These are phyloP conservation scores for Lichtheimia corymbifera DNA, from an alignment of 371 early-diverging fungal genomes.

Conservation along the genomic window DNA sequence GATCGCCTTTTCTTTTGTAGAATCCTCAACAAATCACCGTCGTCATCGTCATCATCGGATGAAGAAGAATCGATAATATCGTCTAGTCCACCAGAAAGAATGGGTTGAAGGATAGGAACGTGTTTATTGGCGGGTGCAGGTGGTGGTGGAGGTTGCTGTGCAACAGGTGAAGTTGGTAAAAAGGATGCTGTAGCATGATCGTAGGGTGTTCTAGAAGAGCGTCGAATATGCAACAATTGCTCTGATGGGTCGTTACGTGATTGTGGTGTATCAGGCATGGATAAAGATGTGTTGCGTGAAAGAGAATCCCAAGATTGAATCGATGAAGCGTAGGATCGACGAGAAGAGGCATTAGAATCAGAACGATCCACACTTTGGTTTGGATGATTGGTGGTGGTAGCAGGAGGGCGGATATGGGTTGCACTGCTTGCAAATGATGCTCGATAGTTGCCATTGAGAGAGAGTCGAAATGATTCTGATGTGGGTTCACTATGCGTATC, in stretches of 20 bases:
- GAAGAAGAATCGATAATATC: constrained; percentile 13
- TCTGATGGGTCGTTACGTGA: constrained; percentile 1
- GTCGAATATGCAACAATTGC: neutral
- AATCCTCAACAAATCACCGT: constrained; percentile 26
- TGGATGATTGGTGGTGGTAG: too few relatives aligned
- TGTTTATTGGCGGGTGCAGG: neutral
- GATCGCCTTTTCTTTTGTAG: constrained; percentile 27
- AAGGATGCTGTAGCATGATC: neutral
- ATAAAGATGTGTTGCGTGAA: constrained; percentile 23
- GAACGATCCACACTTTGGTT: constrained; percentile 20
- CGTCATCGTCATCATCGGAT: constrained; percentile 28
- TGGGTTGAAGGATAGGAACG: constrained; percentile 5
- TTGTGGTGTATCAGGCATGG: constrained; percentile 6
- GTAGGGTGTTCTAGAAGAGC: neutral
- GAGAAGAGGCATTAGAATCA: constrained; percentile 34
- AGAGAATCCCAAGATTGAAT: constrained; percentile 28
- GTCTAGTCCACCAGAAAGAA: neutral
- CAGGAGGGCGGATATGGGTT: neutral
- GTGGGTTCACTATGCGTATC: constrained; percentile 2
- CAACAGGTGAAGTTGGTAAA: neutral
- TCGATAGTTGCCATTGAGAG: constrained; percentile 5
- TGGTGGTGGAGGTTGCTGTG: neutral
- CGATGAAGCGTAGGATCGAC: constrained; percentile 31
- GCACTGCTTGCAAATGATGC: neutral
- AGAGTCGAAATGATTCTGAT: constrained; percentile 5